Percentiles rank a stretch among this genome's conserved stretches.
These are phyloP conservation scores for Echites panduratus DNA, from an alignment of 257 asterid species.

Conservation along the genomic window DNA sequence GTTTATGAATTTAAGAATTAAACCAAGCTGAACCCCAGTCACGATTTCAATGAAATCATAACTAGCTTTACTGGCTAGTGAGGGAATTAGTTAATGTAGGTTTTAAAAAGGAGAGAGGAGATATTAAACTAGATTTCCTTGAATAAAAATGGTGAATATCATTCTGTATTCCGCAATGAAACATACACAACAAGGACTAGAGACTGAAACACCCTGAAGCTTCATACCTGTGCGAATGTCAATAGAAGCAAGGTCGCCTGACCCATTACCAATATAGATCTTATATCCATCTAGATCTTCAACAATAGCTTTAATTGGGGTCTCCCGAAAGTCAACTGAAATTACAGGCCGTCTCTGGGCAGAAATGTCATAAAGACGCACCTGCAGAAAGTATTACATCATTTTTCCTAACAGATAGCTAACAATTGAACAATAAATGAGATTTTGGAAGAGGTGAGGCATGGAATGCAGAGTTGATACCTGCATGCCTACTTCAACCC, in stretches of 20 bases:
- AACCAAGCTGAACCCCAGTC: background rate
- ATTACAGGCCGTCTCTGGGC: slow-evolving; percentile 90
- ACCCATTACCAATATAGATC: slow-evolving; percentile 74
- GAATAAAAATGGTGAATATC: background rate
- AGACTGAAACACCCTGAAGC: background rate
- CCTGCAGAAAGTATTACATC: slow-evolving; percentile 37
- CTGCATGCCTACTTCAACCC: too few species aligned
- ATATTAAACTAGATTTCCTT: background rate
- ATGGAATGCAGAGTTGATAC: background rate
- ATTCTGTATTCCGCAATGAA: background rate
- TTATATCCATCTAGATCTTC: slow-evolving; percentile 79
- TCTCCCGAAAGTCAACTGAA: slow-evolving; percentile 78
- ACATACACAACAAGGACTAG: background rate
- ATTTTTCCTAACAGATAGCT: too few species aligned
- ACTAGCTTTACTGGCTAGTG: background rate
- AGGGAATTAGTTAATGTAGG: background rate
- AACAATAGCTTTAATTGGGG: slow-evolving; percentile 69
- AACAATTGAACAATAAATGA: background rate
- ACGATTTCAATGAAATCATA: background rate
- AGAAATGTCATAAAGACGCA: slow-evolving; percentile 85
- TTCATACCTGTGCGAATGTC: slow-evolving; percentile 80
- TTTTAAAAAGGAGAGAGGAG: background rate
- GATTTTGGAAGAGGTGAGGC: background rate
- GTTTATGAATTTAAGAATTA: background rate
- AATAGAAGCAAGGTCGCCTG: slow-evolving; percentile 91